Conservation (phyloP, 352 stramenopile genomes). For the Aphanomyces euteiches region DNA sequence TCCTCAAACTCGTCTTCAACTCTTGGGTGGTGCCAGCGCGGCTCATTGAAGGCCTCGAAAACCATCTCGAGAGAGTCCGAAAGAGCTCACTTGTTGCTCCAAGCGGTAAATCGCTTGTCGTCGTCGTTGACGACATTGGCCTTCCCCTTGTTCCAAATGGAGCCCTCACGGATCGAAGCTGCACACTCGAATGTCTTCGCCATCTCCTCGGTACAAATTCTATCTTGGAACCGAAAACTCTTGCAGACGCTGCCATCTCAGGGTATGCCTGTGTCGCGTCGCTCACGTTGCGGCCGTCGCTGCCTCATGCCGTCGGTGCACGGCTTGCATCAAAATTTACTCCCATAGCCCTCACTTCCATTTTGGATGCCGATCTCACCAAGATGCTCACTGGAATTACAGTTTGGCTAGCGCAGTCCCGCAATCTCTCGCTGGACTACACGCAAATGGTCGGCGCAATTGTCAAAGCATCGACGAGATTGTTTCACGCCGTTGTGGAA, state of each 20-base stretch:
- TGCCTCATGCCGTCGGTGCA: background rate
- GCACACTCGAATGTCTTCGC: slow-evolving; percentile 8
- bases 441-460: slow-evolving; percentile 33
- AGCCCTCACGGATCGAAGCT: background rate
- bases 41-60: slow-evolving; percentile 10
- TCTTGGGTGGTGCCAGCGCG: background rate
- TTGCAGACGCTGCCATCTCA: slow-evolving; percentile 6
- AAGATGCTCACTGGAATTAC: slow-evolving; percentile 18
- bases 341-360: background rate
- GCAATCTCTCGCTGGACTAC: slow-evolving; percentile 26
- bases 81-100: slow-evolving; percentile 24
- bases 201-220: background rate
- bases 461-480: slow-evolving; percentile 53
- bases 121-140: slow-evolving; percentile 25
- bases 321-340: slow-evolving; percentile 9
- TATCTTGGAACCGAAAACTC: slow-evolving; percentile 25
- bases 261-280: slow-evolving; percentile 1
- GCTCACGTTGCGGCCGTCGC: slow-evolving; percentile 7
- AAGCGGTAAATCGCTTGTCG: slow-evolving; percentile 1
- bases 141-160: background rate
- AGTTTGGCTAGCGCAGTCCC: slow-evolving; percentile 5
- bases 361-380: slow-evolving; percentile 12
- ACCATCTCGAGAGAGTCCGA: slow-evolving; percentile 14
- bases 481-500: slow-evolving; percentile 31
- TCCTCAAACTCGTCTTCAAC: background rate